phyloP scores from a whole-genome alignment of 345 rosid species.

The Boechera divaricarpa region DNA sequence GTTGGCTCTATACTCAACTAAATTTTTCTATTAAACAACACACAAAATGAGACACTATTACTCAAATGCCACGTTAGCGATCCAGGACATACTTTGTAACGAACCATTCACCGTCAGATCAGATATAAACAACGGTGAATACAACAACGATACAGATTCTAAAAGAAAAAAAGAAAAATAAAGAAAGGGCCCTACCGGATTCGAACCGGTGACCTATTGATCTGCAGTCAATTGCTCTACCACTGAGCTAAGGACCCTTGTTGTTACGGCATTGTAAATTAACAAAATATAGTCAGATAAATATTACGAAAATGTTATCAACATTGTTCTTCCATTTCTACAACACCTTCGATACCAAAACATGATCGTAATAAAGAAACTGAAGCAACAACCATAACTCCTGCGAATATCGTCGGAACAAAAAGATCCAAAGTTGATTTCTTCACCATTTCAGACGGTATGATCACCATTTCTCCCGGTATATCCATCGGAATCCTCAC shows the following conservation, averaged over 20 bases:
- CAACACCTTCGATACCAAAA: constrained; percentile 1
- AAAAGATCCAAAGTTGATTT: constrained; percentile 5
- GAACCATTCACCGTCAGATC: background rate
- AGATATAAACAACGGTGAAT: background rate
- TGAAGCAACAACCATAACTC: constrained; percentile 25
- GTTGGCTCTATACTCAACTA: no score
- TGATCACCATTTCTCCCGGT: constrained; percentile 35
- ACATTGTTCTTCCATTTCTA: background rate
- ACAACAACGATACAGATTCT: background rate
- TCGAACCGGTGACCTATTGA: constrained; percentile 73
- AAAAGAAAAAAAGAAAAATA: background rate
- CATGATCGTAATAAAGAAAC: constrained; percentile 32
- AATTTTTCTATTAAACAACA: no score
- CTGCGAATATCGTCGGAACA: constrained; percentile 35
- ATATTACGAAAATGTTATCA: background rate
- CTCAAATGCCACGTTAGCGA: background rate
- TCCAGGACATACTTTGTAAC: background rate
- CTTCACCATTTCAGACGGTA: constrained; percentile 34
- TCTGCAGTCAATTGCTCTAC: constrained; percentile 89
- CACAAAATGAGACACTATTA: no score
- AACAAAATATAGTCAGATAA: background rate
- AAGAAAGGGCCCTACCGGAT: constrained; percentile 52
- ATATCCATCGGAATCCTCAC: constrained; percentile 40
- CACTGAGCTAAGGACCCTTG: constrained; percentile 77
- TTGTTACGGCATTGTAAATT: fast-evolving